Evolutionary conservation across 768 basidiomycete species (phyloP), one percentile per base, ranked within the genome.

Genomic region (Tricholoma sp.): DNA sequence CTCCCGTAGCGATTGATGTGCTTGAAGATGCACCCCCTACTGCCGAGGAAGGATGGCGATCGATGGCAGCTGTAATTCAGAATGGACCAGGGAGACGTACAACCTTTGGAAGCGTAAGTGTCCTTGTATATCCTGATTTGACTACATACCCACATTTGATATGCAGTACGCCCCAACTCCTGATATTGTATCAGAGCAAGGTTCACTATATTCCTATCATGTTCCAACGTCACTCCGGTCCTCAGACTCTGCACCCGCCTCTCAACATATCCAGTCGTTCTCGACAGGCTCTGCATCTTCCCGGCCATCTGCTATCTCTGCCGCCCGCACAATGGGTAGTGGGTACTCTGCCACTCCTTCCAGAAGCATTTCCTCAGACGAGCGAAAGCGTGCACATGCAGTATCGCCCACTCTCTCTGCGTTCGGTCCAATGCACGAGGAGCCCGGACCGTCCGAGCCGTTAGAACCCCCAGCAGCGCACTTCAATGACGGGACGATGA

Each of bases 11-110:
- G 3, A 78, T 84, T 18, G 86, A 89, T 64, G 65, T 88, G 5
- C 71, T 88, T 14, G 89, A 91, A 59, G 85, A 88, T 32, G 84
- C 77, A 21, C 88, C 89, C 7, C 88, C 89, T 2, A 66, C 66
- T 55, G 83, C 88, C 22, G 77, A 76, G 18, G 81, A 79, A 55
- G 73, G 79, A 4, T 90, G 89, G 89, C 75, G 82, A 57, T 73
- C 74, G 10, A 72, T 89, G 58, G 73, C 83, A 8, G 65, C 76
- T 34, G 72, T 71, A 18, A 56, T 67, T 4, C 68, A 67, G 43
- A 65, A 57, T 57, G 45, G 51, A 63, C 59, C 29, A 53, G 66
- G 27, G 66, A 63, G 50, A 54, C 64, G 56, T 64, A 70, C 80
- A 24, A 85, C 85, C 6, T 87, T 87, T 67, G 88, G 88, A 59